A percentile compares a stretch with the other conserved stretches of the same genome.
Evolutionary conservation across 257 asterid genomes (phyloP).

Genomic region (Solanum tarapatanum): DNA sequence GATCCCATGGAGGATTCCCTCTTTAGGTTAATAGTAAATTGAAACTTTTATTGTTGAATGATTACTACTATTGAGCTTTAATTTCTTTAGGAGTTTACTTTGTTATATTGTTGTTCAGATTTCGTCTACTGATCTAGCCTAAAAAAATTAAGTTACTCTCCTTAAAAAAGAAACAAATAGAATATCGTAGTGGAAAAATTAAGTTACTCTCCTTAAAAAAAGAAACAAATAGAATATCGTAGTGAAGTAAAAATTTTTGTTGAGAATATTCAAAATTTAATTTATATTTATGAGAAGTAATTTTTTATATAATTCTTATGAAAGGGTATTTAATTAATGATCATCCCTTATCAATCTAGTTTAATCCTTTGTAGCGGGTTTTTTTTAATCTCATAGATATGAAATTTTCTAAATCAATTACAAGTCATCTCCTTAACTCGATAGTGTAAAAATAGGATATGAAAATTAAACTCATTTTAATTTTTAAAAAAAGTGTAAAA

Average conservation of each 20-base stretch:
- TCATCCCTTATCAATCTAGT: neutral
- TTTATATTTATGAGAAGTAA: neutral
- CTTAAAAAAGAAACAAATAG: too few species aligned
- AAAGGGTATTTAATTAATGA: neutral
- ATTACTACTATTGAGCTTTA: slow-evolving; percentile 19
- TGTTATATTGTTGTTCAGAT: neutral
- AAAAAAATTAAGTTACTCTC: too few species aligned
- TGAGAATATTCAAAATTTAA: neutral
- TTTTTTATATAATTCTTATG: neutral
- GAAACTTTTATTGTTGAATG: slow-evolving; percentile 52
- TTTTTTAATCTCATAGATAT: neutral
- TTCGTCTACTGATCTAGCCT: neutral
- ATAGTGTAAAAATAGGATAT: neutral
- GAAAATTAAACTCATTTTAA: neutral
- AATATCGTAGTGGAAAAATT: too few species aligned
- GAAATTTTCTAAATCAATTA: neutral
- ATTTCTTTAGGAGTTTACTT: slow-evolving; percentile 11
- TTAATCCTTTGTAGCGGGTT: neutral
- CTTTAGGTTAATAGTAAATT: slow-evolving; percentile 49
- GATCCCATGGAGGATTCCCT: slow-evolving; percentile 39
- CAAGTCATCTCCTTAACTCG: neutral
- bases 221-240: too few species aligned
- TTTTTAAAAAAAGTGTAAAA: neutral
- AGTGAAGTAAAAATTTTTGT: neutral
- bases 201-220: too few species aligned